Conservation (phyloP, 768 basidiomycete species). For the Agaricus blazei region DNA sequence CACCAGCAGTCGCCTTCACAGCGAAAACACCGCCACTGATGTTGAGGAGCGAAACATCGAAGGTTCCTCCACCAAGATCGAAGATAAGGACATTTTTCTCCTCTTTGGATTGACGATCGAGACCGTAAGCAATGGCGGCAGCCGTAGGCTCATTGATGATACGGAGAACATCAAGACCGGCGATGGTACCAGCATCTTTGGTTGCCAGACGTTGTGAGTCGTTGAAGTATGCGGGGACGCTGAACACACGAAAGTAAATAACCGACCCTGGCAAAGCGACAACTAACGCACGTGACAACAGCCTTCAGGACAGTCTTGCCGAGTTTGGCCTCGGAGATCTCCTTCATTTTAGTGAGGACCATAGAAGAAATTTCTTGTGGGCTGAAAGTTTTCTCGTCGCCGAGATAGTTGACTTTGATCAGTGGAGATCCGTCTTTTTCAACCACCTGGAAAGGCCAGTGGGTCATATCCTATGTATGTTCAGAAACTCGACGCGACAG, state of each 20-base stretch:
- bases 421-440: constrained; percentile 96
- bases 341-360: constrained; percentile 99
- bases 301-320: constrained; percentile 99
- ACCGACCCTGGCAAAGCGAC: background rate
- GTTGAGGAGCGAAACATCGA: constrained; percentile 98
- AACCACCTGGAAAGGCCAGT: constrained; percentile 97
- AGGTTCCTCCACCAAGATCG: constrained; percentile 99
- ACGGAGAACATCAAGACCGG: constrained; percentile 98
- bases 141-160: constrained; percentile 99
- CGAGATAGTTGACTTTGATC: constrained; percentile 94
- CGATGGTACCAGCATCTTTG: constrained; percentile 97
- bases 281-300: constrained; percentile 81
- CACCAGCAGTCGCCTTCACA: constrained; percentile 98
- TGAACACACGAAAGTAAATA: constrained; percentile 19
- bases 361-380: constrained; percentile 99
- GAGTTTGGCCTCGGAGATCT: constrained; percentile 98
- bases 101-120: constrained; percentile 88
- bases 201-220: constrained; percentile 99
- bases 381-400: constrained; percentile 93
- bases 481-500: constrained; percentile 10
- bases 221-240: constrained; percentile 99
- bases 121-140: constrained; percentile 98
- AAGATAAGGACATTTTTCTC: constrained; percentile 99
- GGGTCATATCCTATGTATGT: constrained; percentile 71
- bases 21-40: constrained; percentile 98